Evolutionary conservation across 2,329 filamentous ascomycete genomes (phyloP).

Genomic region (Aspergillus candidus): DNA sequence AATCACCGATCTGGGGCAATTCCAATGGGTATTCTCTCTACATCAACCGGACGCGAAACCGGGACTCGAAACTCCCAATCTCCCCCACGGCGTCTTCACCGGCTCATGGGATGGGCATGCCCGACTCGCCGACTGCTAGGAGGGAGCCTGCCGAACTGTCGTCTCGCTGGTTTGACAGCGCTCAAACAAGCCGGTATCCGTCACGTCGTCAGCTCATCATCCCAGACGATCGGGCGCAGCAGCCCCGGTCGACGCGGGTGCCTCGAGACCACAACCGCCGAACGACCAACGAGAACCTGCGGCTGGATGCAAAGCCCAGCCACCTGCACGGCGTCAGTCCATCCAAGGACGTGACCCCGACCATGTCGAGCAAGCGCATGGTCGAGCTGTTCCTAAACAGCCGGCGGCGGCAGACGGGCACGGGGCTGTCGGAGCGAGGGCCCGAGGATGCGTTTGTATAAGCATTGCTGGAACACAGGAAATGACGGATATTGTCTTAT

Average conservation of each 20-base stretch:
- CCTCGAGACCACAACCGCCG: constrained; percentile 13
- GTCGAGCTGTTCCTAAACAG: constrained; percentile 34
- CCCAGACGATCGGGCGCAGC: constrained; percentile 16
- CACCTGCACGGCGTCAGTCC: constrained; percentile 13
- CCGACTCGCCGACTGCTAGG: constrained; percentile 29
- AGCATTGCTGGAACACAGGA: not conserved
- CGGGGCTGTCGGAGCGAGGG: constrained; percentile 11
- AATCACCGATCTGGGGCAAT: constrained; percentile 1
- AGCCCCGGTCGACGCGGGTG: constrained; percentile 24
- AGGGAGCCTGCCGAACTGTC: constrained; percentile 9
- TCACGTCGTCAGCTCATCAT: constrained; percentile 14
- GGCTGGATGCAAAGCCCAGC: constrained; percentile 12
- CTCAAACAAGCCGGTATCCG: constrained; percentile 20
- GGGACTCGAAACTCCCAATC: constrained; percentile 2
- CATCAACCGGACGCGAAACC: constrained; percentile 1
- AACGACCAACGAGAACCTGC: constrained; percentile 28
- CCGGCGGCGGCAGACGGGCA: constrained; percentile 22
- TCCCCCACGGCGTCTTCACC: constrained; percentile 22
- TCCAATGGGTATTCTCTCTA: constrained; percentile 1
- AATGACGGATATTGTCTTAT: not conserved
- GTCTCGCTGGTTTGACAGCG: constrained; percentile 16
- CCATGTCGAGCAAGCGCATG: constrained; percentile 32
- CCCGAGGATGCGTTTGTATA: constrained; percentile 24
- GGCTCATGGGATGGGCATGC: constrained; percentile 15
- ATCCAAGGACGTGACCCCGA: constrained; percentile 18